Evolutionary conservation across 345 rosid genomes (phyloP).

Genomic region (Leavenworthia alabamica): DNA sequence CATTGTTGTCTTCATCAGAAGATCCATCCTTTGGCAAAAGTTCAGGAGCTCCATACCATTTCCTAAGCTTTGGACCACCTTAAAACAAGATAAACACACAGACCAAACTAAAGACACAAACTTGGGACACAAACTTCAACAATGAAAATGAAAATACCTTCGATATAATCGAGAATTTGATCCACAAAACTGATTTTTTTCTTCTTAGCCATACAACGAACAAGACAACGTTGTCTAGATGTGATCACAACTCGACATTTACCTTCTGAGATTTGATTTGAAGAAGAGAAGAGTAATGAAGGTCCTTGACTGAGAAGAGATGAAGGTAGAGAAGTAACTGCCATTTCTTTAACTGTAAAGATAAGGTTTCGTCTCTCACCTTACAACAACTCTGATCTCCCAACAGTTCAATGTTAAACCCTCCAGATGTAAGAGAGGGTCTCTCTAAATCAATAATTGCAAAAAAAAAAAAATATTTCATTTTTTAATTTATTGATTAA

Average conservation of each 20-base stretch:
- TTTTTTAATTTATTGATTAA: no score
- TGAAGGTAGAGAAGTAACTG: conserved; percentile 36
- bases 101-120: not conserved
- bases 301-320: conserved; percentile 33
- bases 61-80: conserved; percentile 97
- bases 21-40: conserved; percentile 55
- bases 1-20: conserved; percentile 40
- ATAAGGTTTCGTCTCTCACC: not conserved
- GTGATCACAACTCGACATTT: not conserved
- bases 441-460: not conserved
- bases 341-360: conserved; percentile 41
- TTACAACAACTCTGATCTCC: conserved; percentile 1
- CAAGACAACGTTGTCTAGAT: conserved; percentile 23
- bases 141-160: conserved; percentile 37
- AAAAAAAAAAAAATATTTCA: no score
- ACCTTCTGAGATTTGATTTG: conserved; percentile 10
- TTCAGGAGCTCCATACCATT: conserved; percentile 94
- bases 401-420: not conserved
- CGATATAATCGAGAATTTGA: conserved; percentile 88
- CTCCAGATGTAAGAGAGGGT: conserved; percentile 26
- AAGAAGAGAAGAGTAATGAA: conserved; percentile 27
- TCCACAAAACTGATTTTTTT: conserved; percentile 72
- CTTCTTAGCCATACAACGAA: conserved; percentile 73
- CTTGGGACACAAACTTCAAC: not conserved
- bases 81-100: not conserved